A percentile compares a stretch with the other conserved stretches of the same genome.
Conservation (phyloP, 768 basidiomycete genomes). For the Boletus fagicola region DNA sequence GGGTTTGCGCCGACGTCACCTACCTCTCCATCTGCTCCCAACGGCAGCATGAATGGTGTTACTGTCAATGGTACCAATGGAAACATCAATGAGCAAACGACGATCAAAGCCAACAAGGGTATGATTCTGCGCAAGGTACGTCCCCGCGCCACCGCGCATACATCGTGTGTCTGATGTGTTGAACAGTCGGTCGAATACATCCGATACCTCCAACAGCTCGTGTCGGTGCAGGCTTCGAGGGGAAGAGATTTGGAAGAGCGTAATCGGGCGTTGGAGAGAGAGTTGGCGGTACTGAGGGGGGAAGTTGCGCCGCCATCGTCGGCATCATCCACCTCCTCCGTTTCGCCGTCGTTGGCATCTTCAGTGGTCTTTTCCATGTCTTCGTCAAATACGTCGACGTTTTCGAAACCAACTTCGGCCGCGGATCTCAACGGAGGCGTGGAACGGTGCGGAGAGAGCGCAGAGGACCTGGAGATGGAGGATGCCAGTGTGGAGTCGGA, state of each 20-base stretch:
- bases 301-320: conserved; percentile 12
- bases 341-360: conserved; percentile 19
- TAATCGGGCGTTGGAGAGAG: conserved; percentile 43
- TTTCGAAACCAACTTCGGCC: conserved; percentile 12
- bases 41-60: background rate
- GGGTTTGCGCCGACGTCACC: conserved; percentile 20
- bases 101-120: conserved; percentile 91
- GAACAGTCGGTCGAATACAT: conserved; percentile 48
- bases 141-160: background rate
- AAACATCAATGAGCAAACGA: conserved; percentile 34
- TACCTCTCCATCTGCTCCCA: conserved; percentile 17
- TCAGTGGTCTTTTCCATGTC: conserved; percentile 21
- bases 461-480: conserved; percentile 23
- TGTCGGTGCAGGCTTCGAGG: conserved; percentile 71
- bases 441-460: background rate
- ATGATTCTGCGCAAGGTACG: conserved; percentile 82
- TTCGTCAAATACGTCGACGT: conserved; percentile 5
- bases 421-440: background rate
- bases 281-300: conserved; percentile 26
- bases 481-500: conserved; percentile 2
- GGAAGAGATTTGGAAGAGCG: conserved; percentile 79
- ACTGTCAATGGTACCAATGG: background rate
- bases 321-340: conserved; percentile 14
- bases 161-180: conserved; percentile 2
- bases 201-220: conserved; percentile 84